Conservation (phyloP, 345 rosid genomes). For the Eucalyptus lansdowneana region DNA sequence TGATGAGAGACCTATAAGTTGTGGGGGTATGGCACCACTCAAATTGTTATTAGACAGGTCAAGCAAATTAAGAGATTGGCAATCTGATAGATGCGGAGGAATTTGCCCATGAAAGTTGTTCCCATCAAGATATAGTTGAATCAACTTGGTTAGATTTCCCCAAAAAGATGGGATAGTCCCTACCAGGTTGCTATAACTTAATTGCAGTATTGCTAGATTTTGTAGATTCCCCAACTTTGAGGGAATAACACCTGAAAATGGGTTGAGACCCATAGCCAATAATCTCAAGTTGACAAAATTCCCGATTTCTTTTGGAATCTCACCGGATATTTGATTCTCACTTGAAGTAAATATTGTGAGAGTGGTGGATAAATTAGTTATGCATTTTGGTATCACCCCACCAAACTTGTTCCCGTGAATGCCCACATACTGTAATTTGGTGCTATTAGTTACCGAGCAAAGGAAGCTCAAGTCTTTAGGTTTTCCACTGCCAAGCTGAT, state of each 20-base stretch:
- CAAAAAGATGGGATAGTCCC: neutral
- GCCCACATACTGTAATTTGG: neutral
- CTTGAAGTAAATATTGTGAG: neutral
- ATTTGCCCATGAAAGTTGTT: neutral
- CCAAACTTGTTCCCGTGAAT: neutral
- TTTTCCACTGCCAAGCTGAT: neutral
- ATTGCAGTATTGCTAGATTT: fast-evolving
- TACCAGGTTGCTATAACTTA: neutral
- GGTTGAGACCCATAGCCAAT: neutral
- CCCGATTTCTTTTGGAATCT: neutral
- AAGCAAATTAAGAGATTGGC: neutral
- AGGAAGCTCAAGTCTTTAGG: neutral
- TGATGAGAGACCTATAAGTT: neutral
- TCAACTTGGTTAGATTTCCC: neutral
- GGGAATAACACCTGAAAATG: neutral
- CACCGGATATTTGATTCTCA: neutral
- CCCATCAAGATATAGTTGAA: neutral
- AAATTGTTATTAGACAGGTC: neutral
- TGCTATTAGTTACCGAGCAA: neutral
- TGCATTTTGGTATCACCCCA: neutral
- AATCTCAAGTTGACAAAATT: neutral
- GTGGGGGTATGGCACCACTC: neutral
- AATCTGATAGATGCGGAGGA: neutral
- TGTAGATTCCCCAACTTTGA: neutral
- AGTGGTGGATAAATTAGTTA: neutral